A percentile compares a stretch with the other conserved stretches of the same genome.
These are phyloP conservation scores for Mesembryanthemum crystallinum DNA, from an alignment of 148 eudicot genomes.

Conservation along the genomic window DNA sequence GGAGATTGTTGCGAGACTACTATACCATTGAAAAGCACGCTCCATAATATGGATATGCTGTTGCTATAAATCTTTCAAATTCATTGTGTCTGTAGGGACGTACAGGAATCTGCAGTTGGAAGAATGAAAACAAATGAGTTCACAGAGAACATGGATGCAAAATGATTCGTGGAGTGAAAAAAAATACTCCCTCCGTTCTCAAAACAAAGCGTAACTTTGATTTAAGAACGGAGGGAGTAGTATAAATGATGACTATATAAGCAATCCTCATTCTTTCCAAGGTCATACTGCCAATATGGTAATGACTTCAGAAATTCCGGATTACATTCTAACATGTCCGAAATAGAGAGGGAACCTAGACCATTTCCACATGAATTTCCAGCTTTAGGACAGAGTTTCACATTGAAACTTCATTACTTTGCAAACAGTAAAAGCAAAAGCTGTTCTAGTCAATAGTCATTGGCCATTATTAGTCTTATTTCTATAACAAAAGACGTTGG, in stretches of 20 bases:
- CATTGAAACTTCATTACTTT: not conserved
- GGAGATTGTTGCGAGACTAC: not conserved
- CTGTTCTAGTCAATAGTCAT: not conserved
- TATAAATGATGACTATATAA: no score
- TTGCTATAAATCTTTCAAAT: conserved; percentile 77
- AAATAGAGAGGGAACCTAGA: no score
- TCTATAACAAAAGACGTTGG: not conserved
- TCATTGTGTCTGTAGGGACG: conserved; percentile 88
- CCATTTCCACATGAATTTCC: no score
- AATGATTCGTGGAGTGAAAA: no score
- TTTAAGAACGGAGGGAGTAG: no score
- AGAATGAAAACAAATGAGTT: not conserved
- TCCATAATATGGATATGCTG: conserved; percentile 90
- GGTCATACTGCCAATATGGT: no score
- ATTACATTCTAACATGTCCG: no score
- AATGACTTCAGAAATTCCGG: no score
- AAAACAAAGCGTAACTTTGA: no score
- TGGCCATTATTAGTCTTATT: not conserved
- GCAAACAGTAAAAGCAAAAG: conserved; percentile 3
- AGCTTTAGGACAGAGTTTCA: not conserved
- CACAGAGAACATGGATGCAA: not conserved
- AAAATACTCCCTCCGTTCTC: no score
- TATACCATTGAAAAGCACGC: conserved; percentile 81
- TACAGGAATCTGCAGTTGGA: conserved; percentile 69
- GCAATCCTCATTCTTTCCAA: no score